Conservation (phyloP, 441 rosid species). For the Erysimum cheiri region DNA sequence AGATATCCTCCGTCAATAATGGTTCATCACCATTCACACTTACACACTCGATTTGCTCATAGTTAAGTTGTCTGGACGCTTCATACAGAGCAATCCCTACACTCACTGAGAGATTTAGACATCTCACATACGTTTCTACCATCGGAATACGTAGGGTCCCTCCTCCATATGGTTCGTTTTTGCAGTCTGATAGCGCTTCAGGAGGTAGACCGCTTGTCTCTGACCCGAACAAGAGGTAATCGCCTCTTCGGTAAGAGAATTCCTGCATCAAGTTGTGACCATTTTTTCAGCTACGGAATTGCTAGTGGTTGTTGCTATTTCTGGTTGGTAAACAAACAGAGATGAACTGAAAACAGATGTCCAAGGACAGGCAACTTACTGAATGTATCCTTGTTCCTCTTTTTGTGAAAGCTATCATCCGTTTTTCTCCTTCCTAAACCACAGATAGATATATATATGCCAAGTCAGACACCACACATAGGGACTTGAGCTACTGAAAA, state of each 20-base stretch:
- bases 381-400: constrained; percentile 81
- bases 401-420: constrained; percentile 90
- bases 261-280: constrained; percentile 57
- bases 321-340: constrained; percentile 19
- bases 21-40: constrained; percentile 45
- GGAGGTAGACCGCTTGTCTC: constrained; percentile 88
- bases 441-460: constrained; percentile 29
- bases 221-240: constrained; percentile 87
- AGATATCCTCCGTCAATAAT: constrained; percentile 65
- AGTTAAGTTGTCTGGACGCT: constrained; percentile 87
- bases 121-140: constrained; percentile 92
- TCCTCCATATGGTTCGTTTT: constrained; percentile 60
- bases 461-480: constrained; percentile 23
- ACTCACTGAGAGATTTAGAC: constrained; percentile 90
- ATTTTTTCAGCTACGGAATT: background rate
- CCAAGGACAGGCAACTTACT: constrained; percentile 52
- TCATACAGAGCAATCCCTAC: constrained; percentile 91
- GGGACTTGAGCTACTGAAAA: constrained; percentile 21
- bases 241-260: constrained; percentile 76
- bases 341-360: constrained; percentile 12
- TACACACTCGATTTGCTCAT: constrained; percentile 66
- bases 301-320: constrained; percentile 2
- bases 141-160: constrained; percentile 88
- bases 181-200: constrained; percentile 78
- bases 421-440: constrained; percentile 79